Percentiles rank a stretch among this genome's conserved stretches.
phyloP scores from a whole-genome alignment of 2,329 filamentous ascomycete genomes.

The Trichophyton verrucosum region DNA sequence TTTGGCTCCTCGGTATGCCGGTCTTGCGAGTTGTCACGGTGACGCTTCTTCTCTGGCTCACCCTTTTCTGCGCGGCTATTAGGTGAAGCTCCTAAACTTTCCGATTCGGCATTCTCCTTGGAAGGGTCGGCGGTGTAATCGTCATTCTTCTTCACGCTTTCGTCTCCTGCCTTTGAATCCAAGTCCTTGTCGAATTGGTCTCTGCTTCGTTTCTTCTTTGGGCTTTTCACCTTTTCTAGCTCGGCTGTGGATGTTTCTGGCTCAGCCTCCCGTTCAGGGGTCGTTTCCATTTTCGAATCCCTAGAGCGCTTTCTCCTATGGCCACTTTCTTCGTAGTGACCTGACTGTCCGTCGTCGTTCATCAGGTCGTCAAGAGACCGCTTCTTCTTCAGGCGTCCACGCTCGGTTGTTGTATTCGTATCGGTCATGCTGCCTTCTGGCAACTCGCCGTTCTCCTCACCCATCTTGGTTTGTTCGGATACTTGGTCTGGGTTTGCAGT shows the following conservation, averaged over 20 bases:
- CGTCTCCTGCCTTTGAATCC: conserved; percentile 15
- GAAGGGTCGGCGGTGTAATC: background rate
- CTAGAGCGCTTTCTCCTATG: conserved; percentile 26
- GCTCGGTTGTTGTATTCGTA: conserved; percentile 23
- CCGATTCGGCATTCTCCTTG: conserved; percentile 5
- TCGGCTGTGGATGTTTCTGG: conserved; percentile 3
- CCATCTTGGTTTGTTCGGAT: background rate
- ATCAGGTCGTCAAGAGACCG: conserved; percentile 33
- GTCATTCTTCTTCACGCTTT: conserved; percentile 12
- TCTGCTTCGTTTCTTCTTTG: conserved; percentile 34
- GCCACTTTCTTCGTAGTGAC: conserved; percentile 16
- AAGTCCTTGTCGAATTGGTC: conserved; percentile 31
- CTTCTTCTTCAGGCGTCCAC: conserved; percentile 28
- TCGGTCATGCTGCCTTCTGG: conserved; percentile 9
- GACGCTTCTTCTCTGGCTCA: conserved; percentile 33
- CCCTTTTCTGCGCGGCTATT: conserved; percentile 16
- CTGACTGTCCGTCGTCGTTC: conserved; percentile 20
- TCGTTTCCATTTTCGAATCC: conserved; percentile 17
- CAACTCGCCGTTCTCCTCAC: conserved; percentile 13
- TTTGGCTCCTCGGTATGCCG: conserved; percentile 17
- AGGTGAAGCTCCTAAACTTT: conserved; percentile 5
- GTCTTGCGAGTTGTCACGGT: conserved; percentile 32
- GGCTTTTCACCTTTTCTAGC: conserved; percentile 20
- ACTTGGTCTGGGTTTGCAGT: conserved; percentile 10
- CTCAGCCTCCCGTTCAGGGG: conserved; percentile 1